Conservation (phyloP, 2,329 filamentous ascomycete species). For the Pseudocercospora cruenta region DNA sequence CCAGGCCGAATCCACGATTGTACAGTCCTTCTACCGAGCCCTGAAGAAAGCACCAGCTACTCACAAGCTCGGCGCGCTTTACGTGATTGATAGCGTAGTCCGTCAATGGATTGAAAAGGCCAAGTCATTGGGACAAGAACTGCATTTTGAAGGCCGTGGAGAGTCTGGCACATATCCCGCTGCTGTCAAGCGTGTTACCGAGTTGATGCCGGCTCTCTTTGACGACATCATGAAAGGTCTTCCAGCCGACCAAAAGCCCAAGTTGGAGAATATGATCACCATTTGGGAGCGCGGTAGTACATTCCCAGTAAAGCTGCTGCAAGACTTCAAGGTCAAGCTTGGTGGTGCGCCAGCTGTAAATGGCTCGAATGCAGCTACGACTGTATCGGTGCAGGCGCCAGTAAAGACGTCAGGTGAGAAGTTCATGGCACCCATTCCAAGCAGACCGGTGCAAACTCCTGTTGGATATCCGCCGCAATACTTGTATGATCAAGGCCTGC, state of each 20-base stretch:
- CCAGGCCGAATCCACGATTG: conserved; percentile 90
- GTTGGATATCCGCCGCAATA: conserved; percentile 37
- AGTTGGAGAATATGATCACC: conserved; percentile 91
- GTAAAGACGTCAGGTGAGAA: conserved; percentile 31
- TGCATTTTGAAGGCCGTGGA: conserved; percentile 70
- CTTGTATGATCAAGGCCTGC: conserved; percentile 37
- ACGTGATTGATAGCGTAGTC: conserved; percentile 99
- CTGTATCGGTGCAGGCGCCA: conserved; percentile 17
- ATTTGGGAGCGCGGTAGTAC: conserved; percentile 98
- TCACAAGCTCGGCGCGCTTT: conserved; percentile 98
- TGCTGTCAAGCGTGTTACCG: conserved; percentile 94
- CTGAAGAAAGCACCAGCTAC: conserved; percentile 93
- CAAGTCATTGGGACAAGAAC: conserved; percentile 75
- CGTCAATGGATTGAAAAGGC: conserved; percentile 98
- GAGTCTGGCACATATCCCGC: conserved; percentile 92
- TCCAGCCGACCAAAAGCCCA: conserved; percentile 96
- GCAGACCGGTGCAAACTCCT: conserved; percentile 35
- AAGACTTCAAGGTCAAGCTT: conserved; percentile 74
- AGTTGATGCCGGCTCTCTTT: conserved; percentile 91
- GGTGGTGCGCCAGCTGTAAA: conserved; percentile 27
- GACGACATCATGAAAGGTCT: conserved; percentile 89
- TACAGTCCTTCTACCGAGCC: conserved; percentile 95
- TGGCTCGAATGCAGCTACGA: conserved; percentile 18
- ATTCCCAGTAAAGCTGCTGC: conserved; percentile 79
- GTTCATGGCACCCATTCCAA: conserved; percentile 36